Percentiles rank a stretch among this genome's conserved stretches.
phyloP scores from a whole-genome alignment of 495 filamentous ascomycete genomes.

The Annulohypoxylon nitens region DNA sequence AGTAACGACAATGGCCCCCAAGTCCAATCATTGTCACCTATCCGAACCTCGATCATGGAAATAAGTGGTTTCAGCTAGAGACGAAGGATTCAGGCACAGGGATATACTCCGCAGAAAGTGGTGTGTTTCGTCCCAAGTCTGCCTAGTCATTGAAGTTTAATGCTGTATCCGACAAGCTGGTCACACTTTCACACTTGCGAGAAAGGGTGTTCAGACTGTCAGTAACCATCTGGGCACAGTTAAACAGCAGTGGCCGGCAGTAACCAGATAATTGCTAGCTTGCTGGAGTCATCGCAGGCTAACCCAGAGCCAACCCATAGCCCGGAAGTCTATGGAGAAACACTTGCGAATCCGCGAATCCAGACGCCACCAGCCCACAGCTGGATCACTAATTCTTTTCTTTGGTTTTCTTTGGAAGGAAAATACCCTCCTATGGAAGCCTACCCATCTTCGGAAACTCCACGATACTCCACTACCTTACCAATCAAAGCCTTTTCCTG shows the following conservation, averaged over 20 bases:
- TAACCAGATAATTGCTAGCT: constrained; percentile 12
- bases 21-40: constrained; percentile 21
- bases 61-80: constrained; percentile 38
- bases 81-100: constrained; percentile 42
- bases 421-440: constrained; percentile 27
- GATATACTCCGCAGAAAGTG: constrained; percentile 6
- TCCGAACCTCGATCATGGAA: constrained; percentile 15
- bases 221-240: too few relatives aligned
- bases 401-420: neutral
- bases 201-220: too few relatives aligned
- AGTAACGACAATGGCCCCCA: constrained; percentile 27
- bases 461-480: constrained; percentile 13
- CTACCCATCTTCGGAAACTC: constrained; percentile 27
- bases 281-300: neutral
- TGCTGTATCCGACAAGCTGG: constrained; percentile 4
- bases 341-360: constrained; percentile 22
- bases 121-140: constrained; percentile 24
- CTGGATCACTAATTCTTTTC: constrained; percentile 19
- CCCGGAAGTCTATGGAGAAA: constrained; percentile 14
- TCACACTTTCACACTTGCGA: neutral
- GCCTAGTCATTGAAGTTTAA: constrained; percentile 6
- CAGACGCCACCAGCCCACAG: constrained; percentile 6
- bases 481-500: constrained; percentile 19
- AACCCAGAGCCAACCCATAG: constrained; percentile 23
- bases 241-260: neutral